Evolutionary conservation across 768 basidiomycete genomes (phyloP), one percentile per base, ranked within the genome.

Genomic region (Dentipellis fragilis): DNA sequence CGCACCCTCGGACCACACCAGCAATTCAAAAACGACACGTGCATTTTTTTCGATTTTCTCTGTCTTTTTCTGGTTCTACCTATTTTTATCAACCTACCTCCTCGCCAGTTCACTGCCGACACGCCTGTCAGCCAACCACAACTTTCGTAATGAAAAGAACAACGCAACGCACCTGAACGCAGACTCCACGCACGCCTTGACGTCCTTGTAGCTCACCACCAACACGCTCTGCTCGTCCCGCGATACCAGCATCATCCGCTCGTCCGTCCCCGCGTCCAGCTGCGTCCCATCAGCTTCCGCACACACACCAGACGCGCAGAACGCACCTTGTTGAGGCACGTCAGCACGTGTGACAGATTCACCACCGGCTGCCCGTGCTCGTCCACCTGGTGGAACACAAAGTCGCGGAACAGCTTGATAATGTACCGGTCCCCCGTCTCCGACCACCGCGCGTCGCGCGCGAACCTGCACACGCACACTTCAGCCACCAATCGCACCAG

Each of bases 371-470:
- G 84, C 10, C 92, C 90, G 61, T 81, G 78, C 65, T 93, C 90
- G 60, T 96, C 93, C 42, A 96, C 87, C 68, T 96, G 93, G 66
- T 99, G 96, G 70, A 99, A 99, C 22, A 99, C 93, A 63, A 89
- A 94, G 69, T 99, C 96, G 16, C 96, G 81, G 79, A 99, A 98
- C 48, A 99, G 80, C 75, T 96, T 97, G 75, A 99, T 80, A 66
- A 98, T 92, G 68, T 99, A 99, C 58, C 95, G 76, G 65, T 99
- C 96, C 1, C 96, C 96, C 0, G 96, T 98, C 66, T 99, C 96
- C 11, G 94, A 93, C 96, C 96, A 99, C 2, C 94, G 80, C 1
- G 90, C 84, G 64, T 97, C 95, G 42, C 88, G 85, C n/a, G 93
- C 87, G 63, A 96, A 96, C 63, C 93, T 94, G 55, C n/a, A 34